Percentiles rank a stretch among this genome's conserved stretches.
Evolutionary conservation across 768 basidiomycete species (phyloP).

Genomic region (Pluteus cervinus): DNA sequence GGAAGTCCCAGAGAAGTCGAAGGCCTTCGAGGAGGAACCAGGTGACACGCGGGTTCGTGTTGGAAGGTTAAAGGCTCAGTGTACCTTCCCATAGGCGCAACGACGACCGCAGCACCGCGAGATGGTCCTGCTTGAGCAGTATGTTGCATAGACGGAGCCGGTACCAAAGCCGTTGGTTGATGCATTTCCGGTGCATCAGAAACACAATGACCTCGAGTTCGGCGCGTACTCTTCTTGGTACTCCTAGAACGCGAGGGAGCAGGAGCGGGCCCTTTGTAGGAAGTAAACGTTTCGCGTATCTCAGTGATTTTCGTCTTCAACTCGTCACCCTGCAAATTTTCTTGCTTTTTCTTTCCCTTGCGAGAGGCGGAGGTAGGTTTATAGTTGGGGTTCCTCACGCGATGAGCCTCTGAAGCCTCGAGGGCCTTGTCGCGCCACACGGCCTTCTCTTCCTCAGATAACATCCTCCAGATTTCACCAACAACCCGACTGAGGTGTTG

Average conservation of each 20-base stretch:
- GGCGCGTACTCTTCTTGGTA: conserved; percentile 20
- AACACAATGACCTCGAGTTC: no score
- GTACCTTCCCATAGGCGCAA: no score
- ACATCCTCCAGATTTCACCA: conserved; percentile 60
- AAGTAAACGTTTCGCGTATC: conserved; percentile 28
- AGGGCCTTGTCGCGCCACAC: conserved; percentile 43
- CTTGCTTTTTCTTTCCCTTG: conserved; percentile 21
- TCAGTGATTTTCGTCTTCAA: conserved; percentile 22
- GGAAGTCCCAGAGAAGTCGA: no score
- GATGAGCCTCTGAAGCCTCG: conserved; percentile 41
- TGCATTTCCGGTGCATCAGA: no score
- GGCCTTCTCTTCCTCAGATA: conserved; percentile 39
- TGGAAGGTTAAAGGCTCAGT: no score
- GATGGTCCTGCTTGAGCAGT: no score
- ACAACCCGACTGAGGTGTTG: conserved; percentile 68
- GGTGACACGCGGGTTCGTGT: no score
- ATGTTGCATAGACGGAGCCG: no score
- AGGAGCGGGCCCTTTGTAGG: conserved; percentile 27
- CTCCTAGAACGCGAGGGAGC: conserved; percentile 27
- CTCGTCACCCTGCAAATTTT: conserved; percentile 10
- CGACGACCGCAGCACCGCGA: no score
- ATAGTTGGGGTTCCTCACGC: conserved; percentile 49
- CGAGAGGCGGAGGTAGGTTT: conserved; percentile 49
- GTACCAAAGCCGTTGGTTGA: no score
- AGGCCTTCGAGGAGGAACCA: no score